Percentiles rank a stretch among this genome's conserved stretches.
These are phyloP conservation scores for Adansonia digitata DNA, from an alignment of 345 rosid genomes.

Conservation along the genomic window DNA sequence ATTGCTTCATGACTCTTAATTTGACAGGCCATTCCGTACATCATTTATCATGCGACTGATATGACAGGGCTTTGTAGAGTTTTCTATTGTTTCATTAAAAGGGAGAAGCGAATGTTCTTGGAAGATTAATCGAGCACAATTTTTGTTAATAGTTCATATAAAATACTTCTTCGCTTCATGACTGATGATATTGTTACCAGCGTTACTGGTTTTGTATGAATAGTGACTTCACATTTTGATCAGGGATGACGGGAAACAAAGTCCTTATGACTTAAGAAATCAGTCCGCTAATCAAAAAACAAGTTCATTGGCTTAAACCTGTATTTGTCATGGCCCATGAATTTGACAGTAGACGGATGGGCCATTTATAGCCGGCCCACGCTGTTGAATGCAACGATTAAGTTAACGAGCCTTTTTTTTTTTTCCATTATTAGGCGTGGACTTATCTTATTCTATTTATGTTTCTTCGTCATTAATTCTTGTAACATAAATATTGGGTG, in stretches of 20 bases:
- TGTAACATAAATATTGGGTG: background rate
- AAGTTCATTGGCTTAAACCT: background rate
- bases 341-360: background rate
- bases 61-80: background rate
- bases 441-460: background rate
- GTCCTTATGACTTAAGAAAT: background rate
- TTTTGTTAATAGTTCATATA: background rate
- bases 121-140: background rate
- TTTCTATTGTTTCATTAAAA: background rate
- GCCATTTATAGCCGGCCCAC: background rate
- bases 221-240: background rate
- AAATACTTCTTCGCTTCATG: background rate
- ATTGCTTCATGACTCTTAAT: constrained; percentile 34
- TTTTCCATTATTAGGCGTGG: background rate
- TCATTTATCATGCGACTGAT: constrained; percentile 24
- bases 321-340: background rate
- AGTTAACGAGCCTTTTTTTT: background rate
- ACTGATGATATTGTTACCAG: background rate
- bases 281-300: background rate
- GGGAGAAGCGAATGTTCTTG: background rate
- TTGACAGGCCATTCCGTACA: constrained; percentile 16
- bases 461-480: background rate
- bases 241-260: too few relatives aligned
- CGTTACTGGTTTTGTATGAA: background rate
- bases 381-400: background rate